Conservation (phyloP, 192 early-diverging fungal genomes). For the Paraglomus brasilianum region DNA sequence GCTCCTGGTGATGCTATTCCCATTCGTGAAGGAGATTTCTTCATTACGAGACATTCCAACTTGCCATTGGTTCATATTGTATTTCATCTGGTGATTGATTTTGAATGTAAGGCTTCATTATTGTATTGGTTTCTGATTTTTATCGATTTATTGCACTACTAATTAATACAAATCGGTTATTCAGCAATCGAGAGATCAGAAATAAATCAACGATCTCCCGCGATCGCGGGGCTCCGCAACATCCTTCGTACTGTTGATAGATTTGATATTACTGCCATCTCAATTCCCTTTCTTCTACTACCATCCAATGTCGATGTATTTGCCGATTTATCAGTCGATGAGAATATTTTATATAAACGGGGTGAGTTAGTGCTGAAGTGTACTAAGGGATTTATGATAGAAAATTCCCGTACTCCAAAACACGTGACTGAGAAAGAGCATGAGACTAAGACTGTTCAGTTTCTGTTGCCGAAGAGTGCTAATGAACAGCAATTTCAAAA, state of each 20-base stretch:
- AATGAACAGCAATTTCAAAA: slow-evolving; percentile 48
- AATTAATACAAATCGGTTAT: background rate
- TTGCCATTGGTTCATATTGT: slow-evolving; percentile 68
- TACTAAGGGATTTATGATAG: slow-evolving; percentile 57
- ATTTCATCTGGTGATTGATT: slow-evolving; percentile 70
- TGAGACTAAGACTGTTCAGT: slow-evolving; percentile 49
- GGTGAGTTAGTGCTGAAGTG: slow-evolving; percentile 50
- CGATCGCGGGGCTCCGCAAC: slow-evolving; percentile 53
- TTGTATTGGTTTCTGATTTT: background rate
- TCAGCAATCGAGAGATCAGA: slow-evolving; percentile 29
- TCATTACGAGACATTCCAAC: slow-evolving; percentile 76
- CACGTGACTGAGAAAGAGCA: slow-evolving; percentile 44
- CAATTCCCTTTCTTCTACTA: slow-evolving; percentile 65
- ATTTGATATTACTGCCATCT: slow-evolving; percentile 62
- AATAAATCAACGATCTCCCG: slow-evolving; percentile 10
- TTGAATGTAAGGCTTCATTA: slow-evolving; percentile 40
- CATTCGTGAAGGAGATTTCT: slow-evolving; percentile 68
- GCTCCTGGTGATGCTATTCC: background rate
- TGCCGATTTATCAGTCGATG: slow-evolving; percentile 33
- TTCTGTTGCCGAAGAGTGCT: slow-evolving; percentile 48
- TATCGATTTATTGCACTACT: background rate
- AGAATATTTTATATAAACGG: slow-evolving; percentile 46
- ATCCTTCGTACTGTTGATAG: slow-evolving; percentile 59
- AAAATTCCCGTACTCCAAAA: slow-evolving; percentile 49
- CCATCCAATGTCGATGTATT: slow-evolving; percentile 41